Evolutionary conservation across 1,284 basidiomycete species (phyloP).

Genomic region (Cryptococcus maquisensis): DNA sequence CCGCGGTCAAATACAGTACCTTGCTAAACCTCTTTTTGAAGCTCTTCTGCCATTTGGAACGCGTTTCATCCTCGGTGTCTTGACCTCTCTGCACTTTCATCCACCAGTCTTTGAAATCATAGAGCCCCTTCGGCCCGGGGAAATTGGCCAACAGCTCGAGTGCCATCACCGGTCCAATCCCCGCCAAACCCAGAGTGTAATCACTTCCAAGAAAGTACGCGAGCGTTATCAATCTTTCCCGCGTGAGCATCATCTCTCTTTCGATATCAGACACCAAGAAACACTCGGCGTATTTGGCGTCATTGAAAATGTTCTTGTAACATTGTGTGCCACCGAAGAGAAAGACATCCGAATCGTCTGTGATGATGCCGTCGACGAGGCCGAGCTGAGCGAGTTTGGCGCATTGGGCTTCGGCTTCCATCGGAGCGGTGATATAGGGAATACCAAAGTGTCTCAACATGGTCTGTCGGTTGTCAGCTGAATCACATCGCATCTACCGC

Average conservation of each 20-base stretch:
- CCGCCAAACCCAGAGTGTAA: conserved; percentile 92
- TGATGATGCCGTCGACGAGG: conserved; percentile 95
- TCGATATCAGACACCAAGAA: conserved; percentile 80
- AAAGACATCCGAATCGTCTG: conserved; percentile 98
- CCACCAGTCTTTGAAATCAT: conserved; percentile 94
- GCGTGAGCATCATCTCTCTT: conserved; percentile 81
- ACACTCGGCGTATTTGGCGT: conserved; percentile 96
- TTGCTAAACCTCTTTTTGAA: conserved; percentile 89
- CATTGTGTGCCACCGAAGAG: conserved; percentile 90
- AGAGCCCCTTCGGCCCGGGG: conserved; percentile 73
- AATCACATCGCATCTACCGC: neutral
- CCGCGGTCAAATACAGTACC: conserved; percentile 62
- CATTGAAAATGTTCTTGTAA: conserved; percentile 99
- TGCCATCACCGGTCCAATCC: conserved; percentile 91
- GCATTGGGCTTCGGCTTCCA: conserved; percentile 99
- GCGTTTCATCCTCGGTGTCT: conserved; percentile 68
- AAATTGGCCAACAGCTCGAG: conserved; percentile 94
- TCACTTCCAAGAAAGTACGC: conserved; percentile 95
- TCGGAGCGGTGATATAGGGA: conserved; percentile 96
- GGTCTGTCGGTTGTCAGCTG: conserved; percentile 51
- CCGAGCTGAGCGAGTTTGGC: conserved; percentile 80
- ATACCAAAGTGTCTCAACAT: conserved; percentile 93
- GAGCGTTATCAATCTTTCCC: conserved; percentile 79
- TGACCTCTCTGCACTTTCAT: conserved; percentile 82
- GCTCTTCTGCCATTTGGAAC: conserved; percentile 69